phyloP scores from a whole-genome alignment of 345 rosid genomes.

The Heritiera fomes region DNA sequence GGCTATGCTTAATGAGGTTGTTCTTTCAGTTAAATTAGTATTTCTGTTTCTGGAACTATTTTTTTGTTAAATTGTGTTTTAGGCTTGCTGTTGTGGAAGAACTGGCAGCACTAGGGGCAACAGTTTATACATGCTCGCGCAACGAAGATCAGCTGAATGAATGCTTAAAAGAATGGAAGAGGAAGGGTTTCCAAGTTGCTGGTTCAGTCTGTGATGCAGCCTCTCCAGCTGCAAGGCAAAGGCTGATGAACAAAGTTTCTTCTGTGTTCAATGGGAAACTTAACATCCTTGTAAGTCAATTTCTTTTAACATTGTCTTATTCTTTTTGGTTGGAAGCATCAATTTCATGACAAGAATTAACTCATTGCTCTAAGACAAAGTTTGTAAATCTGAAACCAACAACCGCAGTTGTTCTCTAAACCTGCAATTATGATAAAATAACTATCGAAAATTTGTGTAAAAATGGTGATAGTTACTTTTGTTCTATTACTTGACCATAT shows the following conservation, averaged over 20 bases:
- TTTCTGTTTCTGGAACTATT: too few species aligned
- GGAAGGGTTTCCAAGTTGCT: neutral
- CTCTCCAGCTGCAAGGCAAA: constrained; percentile 35
- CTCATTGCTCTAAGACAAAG: neutral
- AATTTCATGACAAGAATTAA: neutral
- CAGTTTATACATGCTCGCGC: constrained; percentile 1
- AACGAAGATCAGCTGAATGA: neutral
- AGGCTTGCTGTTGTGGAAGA: constrained; percentile 18
- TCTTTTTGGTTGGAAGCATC: neutral
- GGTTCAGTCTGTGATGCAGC: constrained; percentile 58
- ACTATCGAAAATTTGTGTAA: too few species aligned
- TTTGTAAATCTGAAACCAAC: neutral
- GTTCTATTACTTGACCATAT: too few species aligned
- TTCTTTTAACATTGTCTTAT: too few species aligned
- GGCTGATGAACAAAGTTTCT: constrained; percentile 44
- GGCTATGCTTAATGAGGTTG: too few species aligned
- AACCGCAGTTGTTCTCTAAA: too few species aligned
- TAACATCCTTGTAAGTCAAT: constrained; percentile 40
- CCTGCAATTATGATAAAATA: too few species aligned
- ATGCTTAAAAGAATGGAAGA: neutral
- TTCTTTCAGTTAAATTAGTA: too few species aligned
- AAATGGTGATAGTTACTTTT: too few species aligned
- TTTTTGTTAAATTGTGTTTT: too few species aligned
- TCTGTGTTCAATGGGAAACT: constrained; percentile 24
- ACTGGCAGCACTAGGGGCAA: neutral